Conservation (phyloP, 2,329 filamentous ascomycete genomes). For the Ceratocystis eucalypticola region DNA sequence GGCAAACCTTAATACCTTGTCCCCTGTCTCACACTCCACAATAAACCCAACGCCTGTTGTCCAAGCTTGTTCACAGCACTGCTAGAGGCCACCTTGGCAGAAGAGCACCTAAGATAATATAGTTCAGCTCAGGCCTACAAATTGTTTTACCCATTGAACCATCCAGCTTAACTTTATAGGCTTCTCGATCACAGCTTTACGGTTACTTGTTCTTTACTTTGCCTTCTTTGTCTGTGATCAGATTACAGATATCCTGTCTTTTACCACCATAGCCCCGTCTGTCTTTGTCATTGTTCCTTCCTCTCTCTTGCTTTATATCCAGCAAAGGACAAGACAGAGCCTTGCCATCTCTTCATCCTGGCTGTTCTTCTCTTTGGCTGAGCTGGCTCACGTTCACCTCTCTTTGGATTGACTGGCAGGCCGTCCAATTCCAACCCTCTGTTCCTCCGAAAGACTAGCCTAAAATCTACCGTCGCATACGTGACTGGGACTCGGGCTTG, state of each 20-base stretch:
- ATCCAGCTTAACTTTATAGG: neutral
- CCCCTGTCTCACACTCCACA: neutral
- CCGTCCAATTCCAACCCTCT: conserved; percentile 4
- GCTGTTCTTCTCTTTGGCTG: neutral
- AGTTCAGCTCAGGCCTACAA: conserved; percentile 6
- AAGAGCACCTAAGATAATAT: neutral
- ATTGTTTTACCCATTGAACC: neutral
- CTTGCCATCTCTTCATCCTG: neutral
- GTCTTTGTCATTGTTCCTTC: neutral
- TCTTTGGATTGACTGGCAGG: conserved; percentile 2
- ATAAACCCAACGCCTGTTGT: neutral
- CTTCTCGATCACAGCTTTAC: neutral
- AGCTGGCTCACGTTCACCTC: conserved; percentile 2
- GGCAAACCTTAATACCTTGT: neutral
- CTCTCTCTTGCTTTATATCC: neutral
- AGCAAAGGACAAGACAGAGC: neutral
- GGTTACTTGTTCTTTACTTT: neutral
- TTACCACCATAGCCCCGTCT: neutral
- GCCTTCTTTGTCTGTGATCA: neutral
- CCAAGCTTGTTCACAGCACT: neutral
- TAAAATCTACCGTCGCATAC: conserved; percentile 12
- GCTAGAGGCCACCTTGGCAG: conserved; percentile 18
- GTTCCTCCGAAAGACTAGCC: conserved; percentile 7
- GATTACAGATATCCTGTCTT: neutral
- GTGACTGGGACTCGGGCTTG: neutral